Evolutionary conservation across 129 eudicot genomes (phyloP).

Genomic region (Artemisia argyi): DNA sequence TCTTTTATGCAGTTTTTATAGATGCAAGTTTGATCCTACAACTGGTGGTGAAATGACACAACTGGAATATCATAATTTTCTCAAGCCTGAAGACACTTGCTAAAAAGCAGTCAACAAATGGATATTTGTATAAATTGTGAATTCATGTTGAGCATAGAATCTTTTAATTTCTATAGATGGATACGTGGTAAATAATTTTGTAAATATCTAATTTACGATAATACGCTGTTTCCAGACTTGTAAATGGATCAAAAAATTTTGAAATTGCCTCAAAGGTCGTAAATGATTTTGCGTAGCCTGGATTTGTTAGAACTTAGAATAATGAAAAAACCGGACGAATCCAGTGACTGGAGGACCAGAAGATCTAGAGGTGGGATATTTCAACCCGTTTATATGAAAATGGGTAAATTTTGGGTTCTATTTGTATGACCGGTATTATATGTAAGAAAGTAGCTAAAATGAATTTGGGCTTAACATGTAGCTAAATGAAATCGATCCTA

Average conservation of each 20-base stretch:
- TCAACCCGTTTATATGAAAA: too few relatives aligned
- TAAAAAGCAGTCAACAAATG: slow-evolving; percentile 20
- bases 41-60: slow-evolving; percentile 91
- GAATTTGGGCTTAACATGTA: too few relatives aligned
- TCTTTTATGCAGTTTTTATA: slow-evolving; percentile 50
- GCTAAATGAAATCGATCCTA: too few relatives aligned
- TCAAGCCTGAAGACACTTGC: slow-evolving; percentile 68
- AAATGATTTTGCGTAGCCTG: too few relatives aligned
- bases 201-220: slow-evolving; percentile 2
- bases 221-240: slow-evolving; percentile 15
- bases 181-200: slow-evolving; percentile 23
- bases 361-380: too few relatives aligned
- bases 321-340: too few relatives aligned
- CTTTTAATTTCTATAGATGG: slow-evolving; percentile 3
- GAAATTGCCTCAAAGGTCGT: neutral
- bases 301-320: too few relatives aligned
- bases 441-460: too few relatives aligned
- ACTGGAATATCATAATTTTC: slow-evolving; percentile 80
- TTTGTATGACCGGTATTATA: too few relatives aligned
- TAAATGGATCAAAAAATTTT: neutral
- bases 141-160: neutral
- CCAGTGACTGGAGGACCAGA: too few relatives aligned
- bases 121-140: slow-evolving; percentile 2
- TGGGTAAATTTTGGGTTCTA: too few relatives aligned
- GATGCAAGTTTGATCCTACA: slow-evolving; percentile 82